A percentile compares a stretch with the other conserved stretches of the same genome.
These are phyloP conservation scores for Camillea tinctor DNA, from an alignment of 2,329 filamentous ascomycete species.

Conservation along the genomic window DNA sequence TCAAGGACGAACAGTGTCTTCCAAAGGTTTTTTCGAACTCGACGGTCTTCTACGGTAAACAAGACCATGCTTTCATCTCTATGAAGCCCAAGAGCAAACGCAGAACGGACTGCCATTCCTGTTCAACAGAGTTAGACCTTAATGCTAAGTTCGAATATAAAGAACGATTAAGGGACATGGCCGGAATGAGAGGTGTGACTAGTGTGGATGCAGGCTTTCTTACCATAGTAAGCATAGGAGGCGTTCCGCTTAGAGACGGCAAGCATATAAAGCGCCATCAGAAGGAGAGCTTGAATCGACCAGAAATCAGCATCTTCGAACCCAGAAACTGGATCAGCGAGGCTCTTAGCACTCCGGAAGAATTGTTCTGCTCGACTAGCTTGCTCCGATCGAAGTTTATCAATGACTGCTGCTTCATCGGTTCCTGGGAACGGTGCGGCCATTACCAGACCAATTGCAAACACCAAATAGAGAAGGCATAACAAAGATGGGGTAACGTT, in stretches of 20 bases:
- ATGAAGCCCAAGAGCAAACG: conserved; percentile 62
- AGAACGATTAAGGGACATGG: neutral
- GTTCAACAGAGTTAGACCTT: conserved; percentile 11
- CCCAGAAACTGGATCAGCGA: conserved; percentile 44
- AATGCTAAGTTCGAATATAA: neutral
- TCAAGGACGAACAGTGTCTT: conserved; percentile 64
- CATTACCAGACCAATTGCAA: conserved; percentile 62
- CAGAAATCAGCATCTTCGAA: conserved; percentile 64
- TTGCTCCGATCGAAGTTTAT: conserved; percentile 47
- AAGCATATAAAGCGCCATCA: conserved; percentile 66
- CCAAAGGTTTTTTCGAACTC: conserved; percentile 58
- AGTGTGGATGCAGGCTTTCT: conserved; percentile 14
- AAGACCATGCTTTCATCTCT: conserved; percentile 57
- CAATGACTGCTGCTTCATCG: conserved; percentile 49
- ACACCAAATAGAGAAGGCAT: conserved; percentile 60
- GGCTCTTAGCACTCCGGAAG: conserved; percentile 57
- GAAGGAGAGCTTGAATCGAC: conserved; percentile 60
- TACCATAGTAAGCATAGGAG: conserved; percentile 61
- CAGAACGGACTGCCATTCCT: conserved; percentile 64
- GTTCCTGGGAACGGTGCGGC: conserved; percentile 51
- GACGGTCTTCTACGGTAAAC: conserved; percentile 47
- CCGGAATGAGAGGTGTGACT: neutral
- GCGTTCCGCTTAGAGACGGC: conserved; percentile 61
- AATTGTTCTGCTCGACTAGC: conserved; percentile 60
- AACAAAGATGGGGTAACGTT: conserved; percentile 49